Evolutionary conservation across 345 rosid genomes (phyloP).

Genomic region (Rhodamnia rubescens): DNA sequence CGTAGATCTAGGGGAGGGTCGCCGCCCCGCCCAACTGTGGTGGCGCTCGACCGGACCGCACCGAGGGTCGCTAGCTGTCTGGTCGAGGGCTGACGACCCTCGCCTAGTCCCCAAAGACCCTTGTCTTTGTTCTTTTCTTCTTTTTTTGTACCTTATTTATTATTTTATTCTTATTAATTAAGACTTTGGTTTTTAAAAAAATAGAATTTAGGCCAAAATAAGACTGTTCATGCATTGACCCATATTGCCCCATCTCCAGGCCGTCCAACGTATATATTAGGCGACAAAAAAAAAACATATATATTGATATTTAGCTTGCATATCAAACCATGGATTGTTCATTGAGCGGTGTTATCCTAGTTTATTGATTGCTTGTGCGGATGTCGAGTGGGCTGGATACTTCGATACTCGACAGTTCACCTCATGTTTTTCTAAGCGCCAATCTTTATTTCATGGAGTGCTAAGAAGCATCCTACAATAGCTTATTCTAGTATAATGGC

Average conservation of each 20-base stretch:
- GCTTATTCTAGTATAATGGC: neutral
- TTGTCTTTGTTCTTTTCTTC: no score
- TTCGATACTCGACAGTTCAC: neutral
- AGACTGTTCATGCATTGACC: neutral
- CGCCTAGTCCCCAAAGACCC: no score
- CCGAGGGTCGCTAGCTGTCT: no score
- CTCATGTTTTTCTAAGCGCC: neutral
- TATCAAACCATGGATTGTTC: neutral
- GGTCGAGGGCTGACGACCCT: no score
- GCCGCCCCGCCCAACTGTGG: no score
- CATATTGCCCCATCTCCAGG: neutral
- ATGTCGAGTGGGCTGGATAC: neutral
- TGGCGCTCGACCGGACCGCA: no score
- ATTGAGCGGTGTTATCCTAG: neutral
- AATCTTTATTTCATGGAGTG: neutral
- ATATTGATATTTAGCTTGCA: neutral
- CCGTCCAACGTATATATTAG: neutral
- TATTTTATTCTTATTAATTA: no score
- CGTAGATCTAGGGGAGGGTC: no score
- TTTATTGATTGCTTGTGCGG: neutral
- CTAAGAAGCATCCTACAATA: neutral
- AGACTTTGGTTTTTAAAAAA: no score
- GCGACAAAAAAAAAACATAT: neutral
- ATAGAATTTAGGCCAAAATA: no score
- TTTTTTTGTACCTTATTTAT: no score